A percentile compares a stretch with the other conserved stretches of the same genome.
phyloP scores from a whole-genome alignment of 768 basidiomycete species.

The Amanita brunnescens region DNA sequence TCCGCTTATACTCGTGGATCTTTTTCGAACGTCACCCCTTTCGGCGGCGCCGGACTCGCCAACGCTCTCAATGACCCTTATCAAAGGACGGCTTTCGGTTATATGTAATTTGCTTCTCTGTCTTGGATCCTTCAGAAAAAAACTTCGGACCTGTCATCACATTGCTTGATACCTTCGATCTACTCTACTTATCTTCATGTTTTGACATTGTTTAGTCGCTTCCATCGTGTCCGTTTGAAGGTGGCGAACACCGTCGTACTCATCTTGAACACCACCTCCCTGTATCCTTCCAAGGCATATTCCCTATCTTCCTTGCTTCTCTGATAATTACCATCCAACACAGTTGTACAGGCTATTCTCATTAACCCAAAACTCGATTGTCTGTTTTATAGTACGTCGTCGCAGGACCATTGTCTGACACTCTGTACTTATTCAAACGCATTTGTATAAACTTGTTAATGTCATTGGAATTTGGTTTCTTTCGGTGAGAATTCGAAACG shows the following conservation, averaged over 20 bases:
- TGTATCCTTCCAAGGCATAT: constrained; percentile 67
- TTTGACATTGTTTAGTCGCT: constrained; percentile 36
- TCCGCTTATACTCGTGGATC: constrained; percentile 52
- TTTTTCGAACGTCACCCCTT: constrained; percentile 37
- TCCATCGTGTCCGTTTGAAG: constrained; percentile 30
- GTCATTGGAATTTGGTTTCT: constrained; percentile 19
- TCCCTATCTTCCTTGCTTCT: constrained; percentile 42
- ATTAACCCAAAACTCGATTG: constrained; percentile 42
- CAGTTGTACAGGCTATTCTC: constrained; percentile 56
- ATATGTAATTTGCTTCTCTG: constrained; percentile 51
- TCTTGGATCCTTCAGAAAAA: constrained; percentile 16
- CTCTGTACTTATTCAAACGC: constrained; percentile 61
- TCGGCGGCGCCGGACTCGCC: constrained; percentile 47
- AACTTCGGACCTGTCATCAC: constrained; percentile 16
- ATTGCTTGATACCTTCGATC: constrained; percentile 28
- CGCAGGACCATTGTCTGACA: constrained; percentile 60
- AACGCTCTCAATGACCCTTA: constrained; percentile 63
- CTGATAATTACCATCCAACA: constrained; percentile 37
- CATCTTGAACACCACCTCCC: constrained; percentile 34
- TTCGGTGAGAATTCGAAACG: background rate
- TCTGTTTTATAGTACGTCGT: constrained; percentile 61
- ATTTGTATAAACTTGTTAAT: constrained; percentile 50
- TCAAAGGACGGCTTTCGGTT: constrained; percentile 64
- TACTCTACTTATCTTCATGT: constrained; percentile 30
- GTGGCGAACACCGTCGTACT: constrained; percentile 29